Conservation (phyloP, 73 alveolate genomes). For the Symbiodinium natans region DNA sequence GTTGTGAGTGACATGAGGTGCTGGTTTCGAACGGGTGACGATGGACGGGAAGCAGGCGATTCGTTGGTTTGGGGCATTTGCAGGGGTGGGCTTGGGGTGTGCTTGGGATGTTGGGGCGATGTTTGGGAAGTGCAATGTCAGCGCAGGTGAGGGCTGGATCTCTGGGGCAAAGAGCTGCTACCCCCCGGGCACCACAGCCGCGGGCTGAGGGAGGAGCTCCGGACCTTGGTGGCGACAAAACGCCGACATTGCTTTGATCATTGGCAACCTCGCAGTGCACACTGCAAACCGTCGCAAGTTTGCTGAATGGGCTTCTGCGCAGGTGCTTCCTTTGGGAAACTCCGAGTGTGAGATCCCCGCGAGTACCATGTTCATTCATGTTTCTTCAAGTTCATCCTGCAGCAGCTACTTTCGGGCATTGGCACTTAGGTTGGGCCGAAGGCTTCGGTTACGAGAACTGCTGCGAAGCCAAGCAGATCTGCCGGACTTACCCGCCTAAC, state of each 20-base stretch:
- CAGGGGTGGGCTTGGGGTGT: too few species aligned
- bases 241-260: not conserved
- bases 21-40: conserved; percentile 89
- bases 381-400: not conserved
- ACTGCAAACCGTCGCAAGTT: too few species aligned
- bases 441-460: conserved; percentile 92
- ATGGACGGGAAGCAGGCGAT: conserved; percentile 80
- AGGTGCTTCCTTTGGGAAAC: conserved; percentile 81
- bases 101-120: too few species aligned
- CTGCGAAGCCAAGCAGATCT: not conserved
- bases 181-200: conserved; percentile 3
- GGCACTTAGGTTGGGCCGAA: conserved; percentile 44
- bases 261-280: too few species aligned
- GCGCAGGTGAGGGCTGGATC: conserved; percentile 81
- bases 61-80: too few species aligned
- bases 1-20: conserved; percentile 29
- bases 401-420: not conserved
- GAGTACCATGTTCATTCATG: not conserved
- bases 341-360: conserved; percentile 36
- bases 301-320: too few species aligned
- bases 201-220: not conserved
- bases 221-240: not conserved
- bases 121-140: too few species aligned
- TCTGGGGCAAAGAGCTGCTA: conserved; percentile 52
- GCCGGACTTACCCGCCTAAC: too few species aligned